A percentile compares a stretch with the other conserved stretches of the same genome.
phyloP scores from a whole-genome alignment of 2,329 filamentous ascomycete genomes.

The Calonectria pseudoturangicola region DNA sequence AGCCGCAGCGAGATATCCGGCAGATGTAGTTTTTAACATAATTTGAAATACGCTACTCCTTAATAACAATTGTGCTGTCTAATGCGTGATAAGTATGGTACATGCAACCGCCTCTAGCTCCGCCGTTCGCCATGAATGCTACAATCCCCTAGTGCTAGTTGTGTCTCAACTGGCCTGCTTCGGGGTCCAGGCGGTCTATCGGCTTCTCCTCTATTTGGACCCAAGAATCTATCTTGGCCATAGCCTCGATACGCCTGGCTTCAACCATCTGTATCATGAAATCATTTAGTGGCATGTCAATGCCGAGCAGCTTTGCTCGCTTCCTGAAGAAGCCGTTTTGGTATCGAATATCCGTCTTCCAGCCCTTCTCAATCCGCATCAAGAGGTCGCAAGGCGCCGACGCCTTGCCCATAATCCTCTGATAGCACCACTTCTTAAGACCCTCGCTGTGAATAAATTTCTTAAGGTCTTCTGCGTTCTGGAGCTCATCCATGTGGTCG shows the following conservation, averaged over 20 bases:
- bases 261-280: slow-evolving; percentile 84
- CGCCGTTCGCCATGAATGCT: slow-evolving; percentile 21
- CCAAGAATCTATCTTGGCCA: slow-evolving; percentile 57
- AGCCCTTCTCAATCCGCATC: slow-evolving; percentile 76
- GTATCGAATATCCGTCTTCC: slow-evolving; percentile 85
- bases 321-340: slow-evolving; percentile 91
- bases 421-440: slow-evolving; percentile 75
- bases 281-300: slow-evolving; percentile 83
- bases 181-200: slow-evolving; percentile 24
- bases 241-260: slow-evolving; percentile 73
- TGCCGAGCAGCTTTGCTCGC: slow-evolving; percentile 81
- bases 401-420: slow-evolving; percentile 64
- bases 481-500: slow-evolving; percentile 82
- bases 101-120: background rate
- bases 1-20: background rate
- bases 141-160: slow-evolving; percentile 1
- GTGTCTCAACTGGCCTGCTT: background rate
- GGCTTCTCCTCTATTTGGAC: slow-evolving; percentile 62
- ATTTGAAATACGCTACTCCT: slow-evolving; percentile 7
- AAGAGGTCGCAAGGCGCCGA: slow-evolving; percentile 78
- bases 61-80: slow-evolving; percentile 7
- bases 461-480: slow-evolving; percentile 74
- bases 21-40: background rate
- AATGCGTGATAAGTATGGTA: slow-evolving; percentile 17
- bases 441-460: slow-evolving; percentile 74